A percentile compares a stretch with the other conserved stretches of the same genome.
These are phyloP conservation scores for Mucor mucedo DNA, from an alignment of 371 early-diverging fungal species.

Conservation along the genomic window DNA sequence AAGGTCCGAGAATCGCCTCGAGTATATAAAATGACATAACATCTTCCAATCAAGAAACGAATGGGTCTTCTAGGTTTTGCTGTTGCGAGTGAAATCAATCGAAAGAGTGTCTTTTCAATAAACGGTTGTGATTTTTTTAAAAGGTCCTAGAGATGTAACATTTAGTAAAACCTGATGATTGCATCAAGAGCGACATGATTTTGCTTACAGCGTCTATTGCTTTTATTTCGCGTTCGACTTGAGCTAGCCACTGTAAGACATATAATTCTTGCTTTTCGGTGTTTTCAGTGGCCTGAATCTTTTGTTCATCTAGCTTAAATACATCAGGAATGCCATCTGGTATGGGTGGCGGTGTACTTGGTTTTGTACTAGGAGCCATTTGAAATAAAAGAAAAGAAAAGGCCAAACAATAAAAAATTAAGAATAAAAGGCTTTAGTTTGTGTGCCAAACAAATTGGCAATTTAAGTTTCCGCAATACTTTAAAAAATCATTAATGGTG, in stretches of 20 bases:
- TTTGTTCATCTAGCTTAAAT: slow-evolving; percentile 66
- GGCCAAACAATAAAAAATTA: no score
- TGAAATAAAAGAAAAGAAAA: no score
- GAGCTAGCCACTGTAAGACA: slow-evolving; percentile 81
- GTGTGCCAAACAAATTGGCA: no score
- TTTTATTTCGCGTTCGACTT: slow-evolving; percentile 72
- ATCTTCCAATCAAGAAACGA: slow-evolving; percentile 78
- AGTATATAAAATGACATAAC: slow-evolving; percentile 71
- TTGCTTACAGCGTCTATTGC: slow-evolving; percentile 52
- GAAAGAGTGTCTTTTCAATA: slow-evolving; percentile 73
- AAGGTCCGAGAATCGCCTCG: slow-evolving; percentile 76
- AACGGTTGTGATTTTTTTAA: slow-evolving; percentile 68
- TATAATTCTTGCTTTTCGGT: slow-evolving; percentile 79
- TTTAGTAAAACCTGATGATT: background rate
- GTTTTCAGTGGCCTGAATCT: slow-evolving; percentile 61
- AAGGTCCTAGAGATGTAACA: slow-evolving; percentile 45
- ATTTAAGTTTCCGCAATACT: no score
- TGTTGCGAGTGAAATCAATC: slow-evolving; percentile 62
- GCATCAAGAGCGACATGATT: background rate
- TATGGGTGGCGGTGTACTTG: background rate
- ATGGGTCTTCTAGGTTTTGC: slow-evolving; percentile 81
- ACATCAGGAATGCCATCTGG: slow-evolving; percentile 45
- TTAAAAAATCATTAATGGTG: no score
- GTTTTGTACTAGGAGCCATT: slow-evolving; percentile 18
- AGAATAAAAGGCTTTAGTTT: no score